Evolutionary conservation across 2,329 filamentous ascomycete species (phyloP).

Genomic region (Fusarium virguliforme): DNA sequence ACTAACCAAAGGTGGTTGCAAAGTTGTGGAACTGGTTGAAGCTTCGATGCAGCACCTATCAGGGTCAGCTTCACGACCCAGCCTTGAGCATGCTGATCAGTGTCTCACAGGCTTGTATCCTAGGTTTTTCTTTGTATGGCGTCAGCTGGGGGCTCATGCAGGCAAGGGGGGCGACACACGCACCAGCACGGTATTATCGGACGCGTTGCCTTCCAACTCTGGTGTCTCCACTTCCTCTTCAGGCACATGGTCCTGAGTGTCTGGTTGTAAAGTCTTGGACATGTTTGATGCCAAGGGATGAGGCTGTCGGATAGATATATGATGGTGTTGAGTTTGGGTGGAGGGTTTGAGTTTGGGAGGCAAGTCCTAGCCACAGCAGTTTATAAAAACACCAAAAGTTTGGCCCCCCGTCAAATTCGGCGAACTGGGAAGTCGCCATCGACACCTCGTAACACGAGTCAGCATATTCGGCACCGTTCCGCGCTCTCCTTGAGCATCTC

Average conservation of each 20-base stretch:
- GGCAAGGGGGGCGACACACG: background rate
- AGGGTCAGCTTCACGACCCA: conserved; percentile 7
- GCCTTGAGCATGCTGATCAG: background rate
- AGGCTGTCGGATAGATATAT: background rate
- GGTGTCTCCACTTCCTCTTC: background rate
- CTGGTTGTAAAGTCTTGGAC: background rate
- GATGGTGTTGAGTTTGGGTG: conserved; percentile 3
- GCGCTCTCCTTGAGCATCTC: background rate
- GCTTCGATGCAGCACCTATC: conserved; percentile 69
- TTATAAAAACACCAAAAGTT: conserved; percentile 4
- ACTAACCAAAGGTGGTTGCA: conserved; percentile 70
- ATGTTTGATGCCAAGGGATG: background rate
- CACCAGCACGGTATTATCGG: conserved; percentile 30
- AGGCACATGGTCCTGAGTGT: background rate
- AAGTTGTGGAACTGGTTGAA: conserved; percentile 73
- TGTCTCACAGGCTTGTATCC: conserved; percentile 49
- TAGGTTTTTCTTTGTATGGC: conserved; percentile 40
- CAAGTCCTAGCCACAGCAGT: background rate
- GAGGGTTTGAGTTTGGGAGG: background rate
- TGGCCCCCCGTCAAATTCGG: background rate
- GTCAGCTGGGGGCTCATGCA: conserved; percentile 5
- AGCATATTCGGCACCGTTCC: conserved; percentile 2
- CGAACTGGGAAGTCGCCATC: conserved; percentile 11
- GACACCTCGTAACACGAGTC: background rate
- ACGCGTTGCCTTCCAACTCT: conserved; percentile 19